phyloP scores from a whole-genome alignment of 345 rosid species.

The Trapa incisa region DNA sequence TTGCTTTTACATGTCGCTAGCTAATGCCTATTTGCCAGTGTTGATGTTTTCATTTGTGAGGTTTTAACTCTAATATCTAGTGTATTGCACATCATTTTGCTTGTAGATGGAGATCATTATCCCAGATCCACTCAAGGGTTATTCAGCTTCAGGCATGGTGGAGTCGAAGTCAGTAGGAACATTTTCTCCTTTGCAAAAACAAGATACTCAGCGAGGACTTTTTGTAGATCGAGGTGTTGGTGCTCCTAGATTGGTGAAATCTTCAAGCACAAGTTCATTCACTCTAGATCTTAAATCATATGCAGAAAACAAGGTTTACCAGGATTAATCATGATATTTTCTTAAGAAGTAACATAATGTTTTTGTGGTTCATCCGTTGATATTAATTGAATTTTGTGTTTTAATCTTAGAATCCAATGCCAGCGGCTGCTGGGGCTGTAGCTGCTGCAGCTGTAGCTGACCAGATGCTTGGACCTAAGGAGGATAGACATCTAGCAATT shows the following conservation, averaged over 20 bases:
- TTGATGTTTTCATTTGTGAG: background rate
- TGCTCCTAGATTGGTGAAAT: constrained; percentile 80
- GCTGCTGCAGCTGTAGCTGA: constrained; percentile 99
- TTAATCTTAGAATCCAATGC: constrained; percentile 69
- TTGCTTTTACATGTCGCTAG: background rate
- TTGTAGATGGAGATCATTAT: constrained; percentile 50
- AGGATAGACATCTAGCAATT: constrained; percentile 87
- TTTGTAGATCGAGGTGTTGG: constrained; percentile 99
- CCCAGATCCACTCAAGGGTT: constrained; percentile 47
- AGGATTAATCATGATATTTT: background rate
- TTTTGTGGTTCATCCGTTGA: background rate
- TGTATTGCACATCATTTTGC: constrained; percentile 8
- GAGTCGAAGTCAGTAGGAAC: constrained; percentile 73
- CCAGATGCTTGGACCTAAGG: constrained; percentile 99
- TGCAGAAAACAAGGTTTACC: constrained; percentile 54
- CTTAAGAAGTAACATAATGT: background rate
- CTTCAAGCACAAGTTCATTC: constrained; percentile 55
- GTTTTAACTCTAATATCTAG: background rate
- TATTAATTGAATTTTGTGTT: constrained; percentile 10
- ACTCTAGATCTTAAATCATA: constrained; percentile 47
- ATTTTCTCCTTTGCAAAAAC: constrained; percentile 57
- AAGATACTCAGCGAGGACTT: constrained; percentile 75
- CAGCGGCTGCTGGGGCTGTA: constrained; percentile 99
- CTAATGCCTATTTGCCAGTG: background rate
- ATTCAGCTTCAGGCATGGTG: constrained; percentile 46